Percentiles rank a stretch among this genome's conserved stretches.
phyloP scores from a whole-genome alignment of 2,329 filamentous ascomycete species.

The Chaetomiaceae sp. region DNA sequence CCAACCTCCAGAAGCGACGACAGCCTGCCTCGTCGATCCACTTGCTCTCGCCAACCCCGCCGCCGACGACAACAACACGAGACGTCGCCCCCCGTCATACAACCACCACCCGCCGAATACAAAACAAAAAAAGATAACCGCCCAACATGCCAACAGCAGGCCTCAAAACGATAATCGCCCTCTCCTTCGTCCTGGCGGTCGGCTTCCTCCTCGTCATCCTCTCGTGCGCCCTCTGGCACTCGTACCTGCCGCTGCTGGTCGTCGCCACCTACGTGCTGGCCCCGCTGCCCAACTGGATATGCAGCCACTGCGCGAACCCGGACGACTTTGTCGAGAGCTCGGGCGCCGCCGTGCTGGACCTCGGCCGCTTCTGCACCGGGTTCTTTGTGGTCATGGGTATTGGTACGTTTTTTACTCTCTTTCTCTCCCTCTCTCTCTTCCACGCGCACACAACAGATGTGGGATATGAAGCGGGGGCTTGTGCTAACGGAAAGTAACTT shows the following conservation, averaged over 20 bases:
- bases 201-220: constrained; percentile 99
- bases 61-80: neutral
- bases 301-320: constrained; percentile 77
- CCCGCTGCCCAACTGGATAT: constrained; percentile 95
- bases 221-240: constrained; percentile 89
- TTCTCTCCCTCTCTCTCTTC: neutral
- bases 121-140: neutral
- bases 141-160: constrained; percentile 68
- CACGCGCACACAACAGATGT: constrained; percentile 4
- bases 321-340: constrained; percentile 92
- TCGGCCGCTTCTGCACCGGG: constrained; percentile 89
- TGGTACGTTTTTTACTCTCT: constrained; percentile 55
- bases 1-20: neutral
- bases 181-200: constrained; percentile 97
- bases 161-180: constrained; percentile 97
- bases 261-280: constrained; percentile 93
- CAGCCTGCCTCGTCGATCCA: too few relatives aligned
- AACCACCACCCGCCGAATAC: neutral
- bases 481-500: neutral
- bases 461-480: neutral
- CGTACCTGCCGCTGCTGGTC: constrained; percentile 91
- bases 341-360: constrained; percentile 80
- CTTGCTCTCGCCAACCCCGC: neutral
- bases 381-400: constrained; percentile 97
- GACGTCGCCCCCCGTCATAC: neutral